Evolutionary conservation across 2,329 filamentous ascomycete genomes (phyloP).

Genomic region (Aureobasidium sp.): DNA sequence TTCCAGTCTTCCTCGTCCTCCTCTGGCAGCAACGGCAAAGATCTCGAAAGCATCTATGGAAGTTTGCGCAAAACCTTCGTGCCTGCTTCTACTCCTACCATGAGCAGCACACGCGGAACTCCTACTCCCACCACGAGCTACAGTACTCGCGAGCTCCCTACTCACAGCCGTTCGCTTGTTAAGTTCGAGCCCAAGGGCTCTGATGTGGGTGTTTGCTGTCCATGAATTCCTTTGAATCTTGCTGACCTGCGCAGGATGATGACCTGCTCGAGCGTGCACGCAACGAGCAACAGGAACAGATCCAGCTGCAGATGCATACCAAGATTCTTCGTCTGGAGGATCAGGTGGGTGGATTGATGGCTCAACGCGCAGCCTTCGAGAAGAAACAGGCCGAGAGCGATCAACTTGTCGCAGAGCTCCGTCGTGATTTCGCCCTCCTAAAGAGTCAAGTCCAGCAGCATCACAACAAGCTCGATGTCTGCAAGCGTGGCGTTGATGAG

Average conservation of each 20-base stretch:
- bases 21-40: neutral
- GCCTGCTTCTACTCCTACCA: neutral
- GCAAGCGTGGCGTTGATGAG: neutral
- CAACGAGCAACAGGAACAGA: neutral
- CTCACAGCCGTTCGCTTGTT: neutral
- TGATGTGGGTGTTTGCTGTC: neutral
- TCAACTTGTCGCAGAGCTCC: neutral
- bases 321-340: neutral
- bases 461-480: neutral
- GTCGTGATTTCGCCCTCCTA: neutral
- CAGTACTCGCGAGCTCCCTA: neutral
- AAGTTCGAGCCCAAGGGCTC: neutral
- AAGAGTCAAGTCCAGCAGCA: neutral
- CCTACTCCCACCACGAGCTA: neutral
- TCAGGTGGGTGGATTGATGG: neutral
- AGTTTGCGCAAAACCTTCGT: neutral
- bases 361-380: neutral
- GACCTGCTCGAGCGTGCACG: neutral
- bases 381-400: neutral
- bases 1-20: neutral
- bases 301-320: neutral
- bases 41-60: neutral
- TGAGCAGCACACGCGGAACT: neutral
- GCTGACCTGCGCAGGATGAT: neutral
- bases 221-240: neutral